Evolutionary conservation across 1,284 basidiomycete species (phyloP).

Genomic region (Trichosporon ovoides): DNA sequence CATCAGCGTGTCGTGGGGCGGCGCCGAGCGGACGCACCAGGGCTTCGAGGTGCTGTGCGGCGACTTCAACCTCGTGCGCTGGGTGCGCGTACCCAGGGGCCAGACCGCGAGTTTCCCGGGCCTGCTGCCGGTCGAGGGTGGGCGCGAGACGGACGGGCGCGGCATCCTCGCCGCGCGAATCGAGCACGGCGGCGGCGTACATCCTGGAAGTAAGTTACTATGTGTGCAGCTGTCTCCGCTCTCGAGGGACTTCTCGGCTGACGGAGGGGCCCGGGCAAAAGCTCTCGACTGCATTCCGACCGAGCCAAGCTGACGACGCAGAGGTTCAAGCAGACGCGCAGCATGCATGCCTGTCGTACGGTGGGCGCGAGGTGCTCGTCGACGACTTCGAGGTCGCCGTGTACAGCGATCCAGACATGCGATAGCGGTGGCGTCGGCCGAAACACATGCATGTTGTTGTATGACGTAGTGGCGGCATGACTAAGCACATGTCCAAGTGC

Average conservation of each 20-base stretch:
- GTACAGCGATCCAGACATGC: neutral
- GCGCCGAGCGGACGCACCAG: constrained; percentile 29
- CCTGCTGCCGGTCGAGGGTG: constrained; percentile 46
- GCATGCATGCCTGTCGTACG: neutral
- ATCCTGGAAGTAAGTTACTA: constrained; percentile 42
- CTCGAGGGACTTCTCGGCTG: too few species aligned
- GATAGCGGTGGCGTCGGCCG: neutral
- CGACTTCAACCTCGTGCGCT: constrained; percentile 36
- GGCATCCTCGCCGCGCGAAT: constrained; percentile 41
- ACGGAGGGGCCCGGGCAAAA: too few species aligned
- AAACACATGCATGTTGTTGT: neutral
- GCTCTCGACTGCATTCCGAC: too few species aligned
- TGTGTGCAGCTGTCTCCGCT: too few species aligned
- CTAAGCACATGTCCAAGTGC: neutral
- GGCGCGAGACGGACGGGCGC: constrained; percentile 36
- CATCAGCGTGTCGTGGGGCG: constrained; percentile 40
- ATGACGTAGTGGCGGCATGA: constrained; percentile 5
- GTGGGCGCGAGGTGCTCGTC: neutral
- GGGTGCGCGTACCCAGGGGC: constrained; percentile 41
- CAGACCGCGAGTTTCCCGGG: constrained; percentile 26
- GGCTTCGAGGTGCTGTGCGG: constrained; percentile 46
- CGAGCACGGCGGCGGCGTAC: constrained; percentile 35
- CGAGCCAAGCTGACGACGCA: neutral
- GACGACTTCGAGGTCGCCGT: constrained; percentile 3
- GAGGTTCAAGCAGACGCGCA: neutral